Base-by-base conservation (phyloP, 768 basidiomycete species). In the Gyrodon lividus region DNA sequence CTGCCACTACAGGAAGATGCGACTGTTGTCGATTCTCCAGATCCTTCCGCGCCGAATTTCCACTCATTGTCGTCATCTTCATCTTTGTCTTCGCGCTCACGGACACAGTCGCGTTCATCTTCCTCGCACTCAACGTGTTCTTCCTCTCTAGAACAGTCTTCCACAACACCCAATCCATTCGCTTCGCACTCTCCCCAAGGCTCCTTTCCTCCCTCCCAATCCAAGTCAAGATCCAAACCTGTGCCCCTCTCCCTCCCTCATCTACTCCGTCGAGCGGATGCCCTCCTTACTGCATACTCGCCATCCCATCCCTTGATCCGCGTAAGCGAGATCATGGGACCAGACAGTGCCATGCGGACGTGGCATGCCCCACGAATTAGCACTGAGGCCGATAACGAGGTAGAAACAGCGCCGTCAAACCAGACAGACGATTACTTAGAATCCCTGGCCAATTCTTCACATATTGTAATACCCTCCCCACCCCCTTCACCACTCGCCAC, bases 311-410 rank as follows among this genome's bases (percentile, higher is more conserved):
- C 83, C 9, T 71, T 66, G 0, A 70, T 92, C 12, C 63, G 57
- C 3, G 70, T 89, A 14, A 68, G 76, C 6, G 70, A 73, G 24
- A 87, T 87, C 43, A 82, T 92, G 78, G 90, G 90, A 8, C 87
- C 86, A 1, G 83, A 87, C 59, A 90, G 87, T 60, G 86, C 80
- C 33, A 72, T 89, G 45, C 80, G 77, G 64, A 91, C 90, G 8
- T 92, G 89, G 89, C 59, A 51, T 45, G 56, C 62, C 39, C 50
- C 51, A 28, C 73, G 74, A 31, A 71, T 67, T 17, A 59, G 54
- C 14, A 16, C 53, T 20, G 46, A 43, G 6, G 12, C 17, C 5
- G 39, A 17, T 30, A 47, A 59, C 28, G 49, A 50, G n/a, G 20
- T 46, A 33, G 52, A 70, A 62, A 60, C 67, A 59, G 50, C 50